phyloP scores from a whole-genome alignment of 2,329 filamentous ascomycete genomes.

The Calonectria hawksworthii region DNA sequence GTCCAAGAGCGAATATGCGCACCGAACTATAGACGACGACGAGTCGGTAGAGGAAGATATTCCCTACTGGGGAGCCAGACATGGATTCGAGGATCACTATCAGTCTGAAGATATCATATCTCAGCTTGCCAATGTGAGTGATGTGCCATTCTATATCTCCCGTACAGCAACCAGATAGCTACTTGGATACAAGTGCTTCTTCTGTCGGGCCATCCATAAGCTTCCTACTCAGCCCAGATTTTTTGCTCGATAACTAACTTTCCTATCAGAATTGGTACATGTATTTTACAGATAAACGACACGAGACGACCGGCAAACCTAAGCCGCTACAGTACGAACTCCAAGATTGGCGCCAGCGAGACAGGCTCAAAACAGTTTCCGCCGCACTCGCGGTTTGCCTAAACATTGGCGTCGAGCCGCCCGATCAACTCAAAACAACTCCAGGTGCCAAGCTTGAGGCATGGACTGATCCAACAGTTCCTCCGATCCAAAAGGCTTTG shows the following conservation, averaged over 20 bases:
- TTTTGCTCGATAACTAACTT: slow-evolving; percentile 28
- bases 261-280: slow-evolving; percentile 90
- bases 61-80: slow-evolving; percentile 73
- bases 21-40: slow-evolving; percentile 57
- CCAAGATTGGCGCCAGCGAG: slow-evolving; percentile 97
- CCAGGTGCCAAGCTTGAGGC: slow-evolving; percentile 95
- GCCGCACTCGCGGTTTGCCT: slow-evolving; percentile 94
- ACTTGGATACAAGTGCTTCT: not conserved
- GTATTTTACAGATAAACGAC: slow-evolving; percentile 99
- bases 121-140: slow-evolving; percentile 82
- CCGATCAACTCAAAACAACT: slow-evolving; percentile 95
- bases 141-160: slow-evolving; percentile 31
- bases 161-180: slow-evolving; percentile 52
- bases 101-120: slow-evolving; percentile 91
- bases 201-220: slow-evolving; percentile 3
- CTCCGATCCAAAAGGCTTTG: slow-evolving; percentile 85
- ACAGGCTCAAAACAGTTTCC: slow-evolving; percentile 95
- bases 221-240: not conserved
- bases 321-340: slow-evolving; percentile 76
- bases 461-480: slow-evolving; percentile 92
- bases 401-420: slow-evolving; percentile 97
- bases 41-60: slow-evolving; percentile 62
- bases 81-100: slow-evolving; percentile 94
- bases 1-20: slow-evolving; percentile 69
- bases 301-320: slow-evolving; percentile 93